Conservation (phyloP, 768 basidiomycete species). For the Pulveroboletus ravenelii region DNA sequence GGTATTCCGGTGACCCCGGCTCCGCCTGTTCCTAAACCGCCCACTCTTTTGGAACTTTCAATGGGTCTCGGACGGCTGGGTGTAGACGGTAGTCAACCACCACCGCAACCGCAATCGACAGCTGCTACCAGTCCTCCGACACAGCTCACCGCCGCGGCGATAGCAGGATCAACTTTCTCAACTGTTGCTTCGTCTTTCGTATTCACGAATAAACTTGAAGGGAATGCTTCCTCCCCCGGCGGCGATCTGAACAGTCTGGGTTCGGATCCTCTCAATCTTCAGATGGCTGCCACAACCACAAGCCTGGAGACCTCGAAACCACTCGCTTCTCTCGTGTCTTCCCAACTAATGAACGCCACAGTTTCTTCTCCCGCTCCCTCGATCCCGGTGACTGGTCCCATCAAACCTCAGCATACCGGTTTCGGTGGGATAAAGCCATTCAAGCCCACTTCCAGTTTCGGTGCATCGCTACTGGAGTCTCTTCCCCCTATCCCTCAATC, state of each 20-base stretch:
- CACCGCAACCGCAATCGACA: slow-evolving; percentile 27
- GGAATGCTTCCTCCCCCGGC: slow-evolving; percentile 3
- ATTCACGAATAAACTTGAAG: slow-evolving; percentile 34
- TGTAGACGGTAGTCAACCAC: slow-evolving; percentile 26
- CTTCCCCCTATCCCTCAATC: slow-evolving; percentile 72
- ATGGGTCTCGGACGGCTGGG: slow-evolving; percentile 39
- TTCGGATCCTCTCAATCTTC: slow-evolving; percentile 24
- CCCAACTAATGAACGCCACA: slow-evolving; percentile 48
- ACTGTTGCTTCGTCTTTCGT: slow-evolving; percentile 73
- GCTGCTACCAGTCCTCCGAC: slow-evolving; percentile 27
- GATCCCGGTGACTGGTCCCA: slow-evolving; percentile 25
- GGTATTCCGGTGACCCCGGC: slow-evolving; percentile 61
- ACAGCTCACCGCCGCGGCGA: slow-evolving; percentile 21
- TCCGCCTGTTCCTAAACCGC: slow-evolving; percentile 68
- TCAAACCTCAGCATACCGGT: slow-evolving; percentile 46
- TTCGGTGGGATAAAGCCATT: slow-evolving; percentile 70
- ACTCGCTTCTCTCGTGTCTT: slow-evolving; percentile 41
- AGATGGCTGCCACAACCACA: slow-evolving; percentile 34
- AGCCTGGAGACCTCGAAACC: slow-evolving; percentile 46
- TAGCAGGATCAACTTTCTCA: slow-evolving; percentile 49
- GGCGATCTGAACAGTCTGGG: slow-evolving; percentile 12
- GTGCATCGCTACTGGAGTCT: slow-evolving; percentile 66
- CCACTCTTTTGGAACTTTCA: slow-evolving; percentile 77
- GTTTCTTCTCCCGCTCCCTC: slow-evolving; percentile 31
- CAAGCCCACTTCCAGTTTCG: slow-evolving; percentile 79